phyloP scores from a whole-genome alignment of 1,284 basidiomycete species.

The Ganoderma leucocontextum region DNA sequence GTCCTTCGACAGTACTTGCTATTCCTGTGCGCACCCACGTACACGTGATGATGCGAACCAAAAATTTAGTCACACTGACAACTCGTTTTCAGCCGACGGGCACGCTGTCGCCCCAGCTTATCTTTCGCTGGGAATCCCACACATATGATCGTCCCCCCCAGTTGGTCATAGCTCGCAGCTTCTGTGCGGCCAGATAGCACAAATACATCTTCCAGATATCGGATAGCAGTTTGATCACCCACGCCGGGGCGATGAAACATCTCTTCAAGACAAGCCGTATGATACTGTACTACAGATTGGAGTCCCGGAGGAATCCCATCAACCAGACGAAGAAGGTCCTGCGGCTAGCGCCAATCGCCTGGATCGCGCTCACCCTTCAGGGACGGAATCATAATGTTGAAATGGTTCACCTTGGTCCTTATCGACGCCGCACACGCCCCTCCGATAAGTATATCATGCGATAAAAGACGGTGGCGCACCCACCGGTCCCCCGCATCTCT shows the following conservation, averaged over 20 bases:
- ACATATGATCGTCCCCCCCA: too few relatives aligned
- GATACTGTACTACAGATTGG: neutral
- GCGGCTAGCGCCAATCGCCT: neutral
- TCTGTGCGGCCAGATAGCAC: constrained; percentile 3
- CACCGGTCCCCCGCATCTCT: constrained; percentile 21
- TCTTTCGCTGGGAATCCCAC: too few relatives aligned
- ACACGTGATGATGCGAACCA: neutral
- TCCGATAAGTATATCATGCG: neutral
- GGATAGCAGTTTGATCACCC: neutral
- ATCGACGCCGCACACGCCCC: constrained; percentile 4
- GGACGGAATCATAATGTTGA: neutral
- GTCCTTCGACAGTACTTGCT: too few relatives aligned
- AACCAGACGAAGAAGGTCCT: neutral
- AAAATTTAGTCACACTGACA: neutral
- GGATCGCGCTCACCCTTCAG: neutral
- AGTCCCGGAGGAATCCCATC: neutral
- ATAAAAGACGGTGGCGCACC: constrained; percentile 9
- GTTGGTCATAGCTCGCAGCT: too few relatives aligned
- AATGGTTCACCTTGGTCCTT: constrained; percentile 10
- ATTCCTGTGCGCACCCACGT: neutral
- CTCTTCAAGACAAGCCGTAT: neutral
- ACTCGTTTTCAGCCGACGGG: neutral
- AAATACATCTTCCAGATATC: neutral
- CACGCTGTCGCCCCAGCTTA: too few relatives aligned
- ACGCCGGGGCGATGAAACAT: neutral